phyloP scores from a whole-genome alignment of 225 moss, liverwort and hornwort species.

The Polytrichum commune region DNA sequence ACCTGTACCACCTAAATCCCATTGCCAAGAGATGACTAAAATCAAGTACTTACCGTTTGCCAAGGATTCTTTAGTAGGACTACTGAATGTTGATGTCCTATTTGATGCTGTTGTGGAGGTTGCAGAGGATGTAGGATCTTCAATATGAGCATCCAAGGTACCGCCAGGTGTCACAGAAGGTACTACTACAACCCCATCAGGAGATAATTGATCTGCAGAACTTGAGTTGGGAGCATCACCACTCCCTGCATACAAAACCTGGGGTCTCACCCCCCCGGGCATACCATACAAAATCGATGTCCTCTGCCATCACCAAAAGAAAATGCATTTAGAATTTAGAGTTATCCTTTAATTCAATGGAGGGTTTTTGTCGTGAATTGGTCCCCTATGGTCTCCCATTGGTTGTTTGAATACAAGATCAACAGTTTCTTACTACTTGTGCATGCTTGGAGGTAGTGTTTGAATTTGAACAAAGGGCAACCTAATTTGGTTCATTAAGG shows the following conservation, averaged over 20 bases:
- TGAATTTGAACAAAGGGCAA: too few relatives aligned
- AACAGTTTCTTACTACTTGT: too few relatives aligned
- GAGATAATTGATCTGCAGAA: conserved; percentile 29
- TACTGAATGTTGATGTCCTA: conserved; percentile 46
- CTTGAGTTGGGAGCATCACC: conserved; percentile 25
- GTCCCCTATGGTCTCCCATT: too few relatives aligned
- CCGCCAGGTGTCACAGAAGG: conserved; percentile 40
- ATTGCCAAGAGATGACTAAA: too few relatives aligned
- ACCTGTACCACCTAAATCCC: too few relatives aligned
- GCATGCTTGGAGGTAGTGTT: too few relatives aligned
- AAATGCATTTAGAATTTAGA: too few relatives aligned
- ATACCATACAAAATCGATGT: conserved; percentile 66
- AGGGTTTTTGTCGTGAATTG: too few relatives aligned
- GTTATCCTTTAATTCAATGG: too few relatives aligned
- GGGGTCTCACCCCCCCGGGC: conserved; percentile 34
- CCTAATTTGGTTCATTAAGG: too few relatives aligned
- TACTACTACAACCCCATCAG: conserved; percentile 33
- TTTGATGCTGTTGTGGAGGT: conserved; percentile 29
- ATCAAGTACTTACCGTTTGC: conserved; percentile 38
- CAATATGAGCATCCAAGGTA: conserved; percentile 50
- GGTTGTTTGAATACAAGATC: too few relatives aligned
- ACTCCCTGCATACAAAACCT: conserved; percentile 10
- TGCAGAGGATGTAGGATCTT: conserved; percentile 48
- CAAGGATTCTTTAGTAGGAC: conserved; percentile 40
- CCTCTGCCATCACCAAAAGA: conserved; percentile 57